Percentiles rank a stretch among this genome's conserved stretches.
Evolutionary conservation across 495 filamentous ascomycete species (phyloP).

Genomic region (Daldinia decipiens): DNA sequence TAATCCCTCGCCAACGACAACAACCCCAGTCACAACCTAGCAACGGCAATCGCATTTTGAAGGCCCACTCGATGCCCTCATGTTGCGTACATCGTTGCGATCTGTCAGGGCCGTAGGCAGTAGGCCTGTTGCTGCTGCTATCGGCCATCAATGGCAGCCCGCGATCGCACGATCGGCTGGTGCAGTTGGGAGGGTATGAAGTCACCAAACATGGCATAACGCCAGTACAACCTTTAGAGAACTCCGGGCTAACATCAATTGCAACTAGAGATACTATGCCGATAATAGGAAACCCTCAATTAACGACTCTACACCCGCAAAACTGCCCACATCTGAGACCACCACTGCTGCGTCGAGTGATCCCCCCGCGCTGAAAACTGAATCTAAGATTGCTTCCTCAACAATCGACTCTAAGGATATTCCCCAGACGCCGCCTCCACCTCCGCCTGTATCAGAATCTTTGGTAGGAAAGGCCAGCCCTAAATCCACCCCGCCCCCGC

Average conservation of each 20-base stretch:
- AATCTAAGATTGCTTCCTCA: conserved; percentile 56
- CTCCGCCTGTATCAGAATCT: conserved; percentile 49
- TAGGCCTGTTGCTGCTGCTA: conserved; percentile 59
- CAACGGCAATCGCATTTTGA: conserved; percentile 52
- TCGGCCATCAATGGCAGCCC: conserved; percentile 66
- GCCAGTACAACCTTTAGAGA: background rate
- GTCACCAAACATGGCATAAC: conserved; percentile 13
- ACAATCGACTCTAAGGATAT: conserved; percentile 69
- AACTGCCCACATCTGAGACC: conserved; percentile 68
- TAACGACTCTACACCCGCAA: conserved; percentile 59
- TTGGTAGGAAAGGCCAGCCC: conserved; percentile 1
- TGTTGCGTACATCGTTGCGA: conserved; percentile 74
- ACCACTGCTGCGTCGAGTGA: conserved; percentile 61
- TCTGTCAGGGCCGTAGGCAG: conserved; percentile 64
- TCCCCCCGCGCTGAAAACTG: conserved; percentile 56
- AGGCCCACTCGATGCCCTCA: conserved; percentile 65
- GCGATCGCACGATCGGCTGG: conserved; percentile 48
- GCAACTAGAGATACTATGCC: conserved; percentile 66
- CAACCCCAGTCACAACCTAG: conserved; percentile 34
- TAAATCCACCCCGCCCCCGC: conserved; percentile 54
- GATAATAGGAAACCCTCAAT: conserved; percentile 63
- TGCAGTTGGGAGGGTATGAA: conserved; percentile 49
- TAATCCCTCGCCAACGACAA: conserved; percentile 41
- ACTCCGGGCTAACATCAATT: conserved; percentile 27
- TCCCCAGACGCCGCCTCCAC: conserved; percentile 66